These are phyloP conservation scores for Scenedesmus sp. DNA, from an alignment of 163 green algal species.

Conservation along the genomic window DNA sequence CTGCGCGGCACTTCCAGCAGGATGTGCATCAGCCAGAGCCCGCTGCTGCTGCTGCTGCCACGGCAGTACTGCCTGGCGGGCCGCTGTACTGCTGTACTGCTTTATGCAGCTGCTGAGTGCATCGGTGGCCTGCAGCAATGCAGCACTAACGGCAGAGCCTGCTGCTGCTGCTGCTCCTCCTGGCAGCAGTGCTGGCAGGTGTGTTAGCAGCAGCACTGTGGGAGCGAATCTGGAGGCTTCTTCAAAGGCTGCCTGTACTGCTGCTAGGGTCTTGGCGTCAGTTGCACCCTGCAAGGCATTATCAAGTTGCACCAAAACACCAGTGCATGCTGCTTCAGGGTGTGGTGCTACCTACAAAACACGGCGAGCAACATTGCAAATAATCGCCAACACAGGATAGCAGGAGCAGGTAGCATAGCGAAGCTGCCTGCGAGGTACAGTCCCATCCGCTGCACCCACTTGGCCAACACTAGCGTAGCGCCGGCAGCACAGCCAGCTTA, in stretches of 20 bases:
- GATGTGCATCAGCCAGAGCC: not conserved
- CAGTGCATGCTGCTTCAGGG: not conserved
- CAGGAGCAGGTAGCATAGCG: too few relatives aligned
- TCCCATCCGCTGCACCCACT: not conserved
- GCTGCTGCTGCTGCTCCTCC: constrained; percentile 31
- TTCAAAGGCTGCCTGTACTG: constrained; percentile 52
- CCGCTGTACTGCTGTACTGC: constrained; percentile 38
- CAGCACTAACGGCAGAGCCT: not conserved
- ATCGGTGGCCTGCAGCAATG: constrained; percentile 52
- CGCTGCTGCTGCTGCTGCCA: constrained; percentile 27
- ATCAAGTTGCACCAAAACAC: not conserved
- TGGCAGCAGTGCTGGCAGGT: constrained; percentile 57
- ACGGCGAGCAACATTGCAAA: too few relatives aligned
- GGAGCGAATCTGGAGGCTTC: constrained; percentile 63
- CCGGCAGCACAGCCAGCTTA: too few relatives aligned
- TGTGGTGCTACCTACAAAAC: not conserved
- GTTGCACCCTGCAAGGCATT: constrained; percentile 26
- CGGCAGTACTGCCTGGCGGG: constrained; percentile 33
- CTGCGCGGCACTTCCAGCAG: not conserved
- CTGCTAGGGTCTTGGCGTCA: constrained; percentile 53
- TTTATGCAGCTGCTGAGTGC: constrained; percentile 61
- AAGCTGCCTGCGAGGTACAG: too few relatives aligned
- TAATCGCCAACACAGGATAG: too few relatives aligned
- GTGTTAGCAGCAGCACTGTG: constrained; percentile 59
- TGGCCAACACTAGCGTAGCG: not conserved